Conservation (phyloP, 2,329 filamentous ascomycete genomes). For the Plectosphaerella sp. region DNA sequence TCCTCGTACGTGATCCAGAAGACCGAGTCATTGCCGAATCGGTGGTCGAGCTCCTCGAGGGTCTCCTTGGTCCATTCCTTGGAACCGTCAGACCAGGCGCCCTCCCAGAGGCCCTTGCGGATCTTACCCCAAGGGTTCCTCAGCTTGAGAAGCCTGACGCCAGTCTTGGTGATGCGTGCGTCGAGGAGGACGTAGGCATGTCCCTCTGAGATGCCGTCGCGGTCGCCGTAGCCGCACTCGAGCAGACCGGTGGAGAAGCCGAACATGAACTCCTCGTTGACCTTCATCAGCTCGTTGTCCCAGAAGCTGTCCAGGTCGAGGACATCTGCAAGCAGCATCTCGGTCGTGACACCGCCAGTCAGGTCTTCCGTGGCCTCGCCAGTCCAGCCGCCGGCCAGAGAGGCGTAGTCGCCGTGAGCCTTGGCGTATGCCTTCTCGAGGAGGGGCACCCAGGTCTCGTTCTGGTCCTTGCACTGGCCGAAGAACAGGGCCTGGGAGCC, state of each 20-base stretch:
- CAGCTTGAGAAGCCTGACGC: conserved; percentile 53
- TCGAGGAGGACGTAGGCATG: conserved; percentile 61
- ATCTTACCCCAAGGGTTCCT: conserved; percentile 57
- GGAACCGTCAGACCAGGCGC: conserved; percentile 55
- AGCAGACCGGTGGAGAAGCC: conserved; percentile 64
- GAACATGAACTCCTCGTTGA: conserved; percentile 76
- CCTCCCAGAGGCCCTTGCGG: conserved; percentile 55
- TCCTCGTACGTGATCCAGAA: conserved; percentile 63
- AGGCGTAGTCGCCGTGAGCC: conserved; percentile 72
- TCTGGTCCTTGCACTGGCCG: conserved; percentile 68
- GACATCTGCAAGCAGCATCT: conserved; percentile 65
- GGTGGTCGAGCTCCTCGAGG: conserved; percentile 52
- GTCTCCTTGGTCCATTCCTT: conserved; percentile 58
- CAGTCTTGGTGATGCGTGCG: conserved; percentile 45
- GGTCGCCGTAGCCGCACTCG: conserved; percentile 56
- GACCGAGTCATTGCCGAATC: conserved; percentile 57
- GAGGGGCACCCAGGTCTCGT: conserved; percentile 79
- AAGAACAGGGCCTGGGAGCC: conserved; percentile 77
- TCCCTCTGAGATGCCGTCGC: conserved; percentile 53
- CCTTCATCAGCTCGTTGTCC: conserved; percentile 73
- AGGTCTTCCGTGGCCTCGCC: conserved; percentile 58
- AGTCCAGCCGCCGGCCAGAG: conserved; percentile 67
- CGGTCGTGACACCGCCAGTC: conserved; percentile 65
- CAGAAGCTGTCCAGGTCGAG: conserved; percentile 79
- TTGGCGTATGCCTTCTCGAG: conserved; percentile 83